Evolutionary conservation across 2,329 filamentous ascomycete genomes (phyloP), one percentile per base, ranked within the genome.

Genomic region (Talaromyces sp.): DNA sequence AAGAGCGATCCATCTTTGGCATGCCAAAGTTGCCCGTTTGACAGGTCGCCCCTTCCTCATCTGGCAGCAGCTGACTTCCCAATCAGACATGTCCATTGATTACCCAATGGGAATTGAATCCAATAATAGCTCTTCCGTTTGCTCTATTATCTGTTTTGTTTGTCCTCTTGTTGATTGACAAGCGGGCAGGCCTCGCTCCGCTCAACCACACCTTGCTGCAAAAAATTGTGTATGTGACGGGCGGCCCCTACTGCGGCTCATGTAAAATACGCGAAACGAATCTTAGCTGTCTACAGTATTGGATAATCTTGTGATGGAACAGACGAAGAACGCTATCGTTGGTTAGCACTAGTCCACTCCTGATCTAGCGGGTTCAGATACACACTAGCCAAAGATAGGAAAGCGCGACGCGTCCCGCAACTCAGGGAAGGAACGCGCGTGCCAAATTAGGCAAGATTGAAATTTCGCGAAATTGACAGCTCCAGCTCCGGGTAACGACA

Each of bases 41-140:
- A 14, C 50, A 37, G 31, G 52, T 73, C 31, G 82, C 76, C 56
- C 79, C 74, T 60, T 72, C 76, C 13, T 63, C 77, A 13, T 14
- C 24, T n/a, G 24, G 49, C 49, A n/a, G 14, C n/a, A 56, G 52
- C 52, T 78, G 5, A 70, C 74, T 7, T 74, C 74, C 41, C 78
- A 67, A 37, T 68, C 66, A 13, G 71, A 61, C 35, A 24, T n/a
- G 10, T 43, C 19, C 27, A 33, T 52, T n/a, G 16, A 31, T 33
- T n/a, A 11, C 16, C 11, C 3, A 54, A 54, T 54, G n/a, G 13
- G 2, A 22, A 6, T 7, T 31, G 13, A 31, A 52, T 31, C 49
- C 27, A 33, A 33, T n/a, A 31, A 52, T 33, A 31, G 49, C 24
- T 52, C 49, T 2, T 33, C n/a, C 33, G 11, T 39, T 35, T 37